Evolutionary conservation across 23 red algal genomes (phyloP).

Genomic region (Gracilariopsis chorda): DNA sequence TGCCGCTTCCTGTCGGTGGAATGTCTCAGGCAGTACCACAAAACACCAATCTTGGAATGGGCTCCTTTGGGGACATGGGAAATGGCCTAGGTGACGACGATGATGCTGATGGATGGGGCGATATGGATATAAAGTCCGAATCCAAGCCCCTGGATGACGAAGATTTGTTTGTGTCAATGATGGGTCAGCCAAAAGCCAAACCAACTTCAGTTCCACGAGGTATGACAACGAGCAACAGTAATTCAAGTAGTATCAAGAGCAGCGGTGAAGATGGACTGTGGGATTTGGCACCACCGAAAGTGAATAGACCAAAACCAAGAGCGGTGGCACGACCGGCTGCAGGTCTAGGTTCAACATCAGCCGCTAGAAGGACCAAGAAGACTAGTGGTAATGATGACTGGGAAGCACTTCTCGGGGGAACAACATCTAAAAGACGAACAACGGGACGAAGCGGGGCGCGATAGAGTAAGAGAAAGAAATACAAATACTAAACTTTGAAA

Average conservation of each 20-base stretch:
- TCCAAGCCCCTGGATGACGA: background rate
- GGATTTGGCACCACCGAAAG: slow-evolving; percentile 39
- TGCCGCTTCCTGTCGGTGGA: background rate
- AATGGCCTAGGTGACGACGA: slow-evolving; percentile 11
- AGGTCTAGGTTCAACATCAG: background rate
- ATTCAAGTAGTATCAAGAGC: slow-evolving; percentile 1
- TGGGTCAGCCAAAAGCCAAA: slow-evolving; percentile 39
- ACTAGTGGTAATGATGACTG: slow-evolving; percentile 55
- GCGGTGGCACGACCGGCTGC: background rate
- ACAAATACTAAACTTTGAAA: no score
- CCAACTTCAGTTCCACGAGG: background rate
- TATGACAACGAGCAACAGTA: slow-evolving; percentile 26
- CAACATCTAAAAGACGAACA: slow-evolving; percentile 11
- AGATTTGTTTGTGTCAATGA: slow-evolving; percentile 52
- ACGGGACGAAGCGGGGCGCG: slow-evolving; percentile 10
- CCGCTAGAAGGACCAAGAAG: slow-evolving; percentile 15
- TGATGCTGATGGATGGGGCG: slow-evolving; percentile 33
- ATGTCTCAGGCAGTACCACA: background rate
- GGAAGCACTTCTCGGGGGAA: slow-evolving; percentile 63
- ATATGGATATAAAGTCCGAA: slow-evolving; percentile 38
- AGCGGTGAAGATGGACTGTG: slow-evolving; percentile 26
- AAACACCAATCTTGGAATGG: background rate
- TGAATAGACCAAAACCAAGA: slow-evolving; percentile 13
- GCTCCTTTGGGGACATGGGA: background rate
- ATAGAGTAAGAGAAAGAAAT: background rate